A percentile compares a stretch with the other conserved stretches of the same genome.
Evolutionary conservation across 257 asterid genomes (phyloP).

Genomic region (Plantago ovata): DNA sequence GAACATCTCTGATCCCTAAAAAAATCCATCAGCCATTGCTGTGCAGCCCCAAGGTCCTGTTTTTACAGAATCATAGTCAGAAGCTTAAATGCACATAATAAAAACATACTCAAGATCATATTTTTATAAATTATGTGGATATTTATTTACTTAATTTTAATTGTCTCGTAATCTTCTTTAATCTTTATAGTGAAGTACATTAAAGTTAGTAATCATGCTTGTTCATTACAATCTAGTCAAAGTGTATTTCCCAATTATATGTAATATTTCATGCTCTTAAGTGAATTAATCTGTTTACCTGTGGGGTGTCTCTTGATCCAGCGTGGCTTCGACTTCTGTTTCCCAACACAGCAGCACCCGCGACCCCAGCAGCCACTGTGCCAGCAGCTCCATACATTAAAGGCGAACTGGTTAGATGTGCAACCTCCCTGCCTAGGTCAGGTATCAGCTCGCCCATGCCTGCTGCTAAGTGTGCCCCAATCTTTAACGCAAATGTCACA

Average conservation of each 20-base stretch:
- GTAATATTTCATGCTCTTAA: no score
- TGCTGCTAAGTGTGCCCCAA: constrained; percentile 86
- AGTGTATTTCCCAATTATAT: no score
- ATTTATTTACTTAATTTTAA: constrained; percentile 14
- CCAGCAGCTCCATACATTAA: constrained; percentile 60
- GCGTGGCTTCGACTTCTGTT: constrained; percentile 29
- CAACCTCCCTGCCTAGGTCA: constrained; percentile 76
- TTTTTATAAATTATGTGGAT: no score
- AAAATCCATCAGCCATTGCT: constrained; percentile 75
- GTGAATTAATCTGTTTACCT: no score
- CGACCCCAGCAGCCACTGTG: constrained; percentile 61
- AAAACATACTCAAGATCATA: no score
- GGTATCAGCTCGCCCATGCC: constrained; percentile 96
- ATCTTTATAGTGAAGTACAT: no score
- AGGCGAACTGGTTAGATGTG: constrained; percentile 62
- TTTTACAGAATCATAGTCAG: no score
- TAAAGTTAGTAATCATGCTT: no score
- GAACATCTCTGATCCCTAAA: constrained; percentile 63
- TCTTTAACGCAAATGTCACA: constrained; percentile 77
- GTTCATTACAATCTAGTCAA: no score
- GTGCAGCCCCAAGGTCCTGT: constrained; percentile 65
- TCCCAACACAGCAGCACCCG: constrained; percentile 58
- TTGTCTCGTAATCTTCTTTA: constrained; percentile 44
- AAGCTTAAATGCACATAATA: no score
- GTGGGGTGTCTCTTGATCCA: background rate